These are phyloP conservation scores for Pyrus communis DNA, from an alignment of 306 rosid genomes.

Conservation along the genomic window DNA sequence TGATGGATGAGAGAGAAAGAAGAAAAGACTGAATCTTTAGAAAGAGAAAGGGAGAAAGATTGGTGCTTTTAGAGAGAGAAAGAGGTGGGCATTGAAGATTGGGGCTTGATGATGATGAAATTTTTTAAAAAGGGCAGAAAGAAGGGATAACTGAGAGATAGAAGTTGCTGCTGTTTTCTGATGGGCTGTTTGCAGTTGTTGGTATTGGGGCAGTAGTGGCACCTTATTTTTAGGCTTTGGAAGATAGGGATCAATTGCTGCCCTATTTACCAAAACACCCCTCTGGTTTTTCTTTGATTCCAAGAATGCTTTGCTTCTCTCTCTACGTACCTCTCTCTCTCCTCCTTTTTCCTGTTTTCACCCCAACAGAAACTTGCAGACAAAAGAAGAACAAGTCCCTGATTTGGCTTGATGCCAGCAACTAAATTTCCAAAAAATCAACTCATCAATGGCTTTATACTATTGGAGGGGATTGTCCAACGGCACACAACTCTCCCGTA, in stretches of 20 bases:
- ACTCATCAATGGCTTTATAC: background rate
- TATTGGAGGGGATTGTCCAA: background rate
- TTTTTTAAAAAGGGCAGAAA: background rate
- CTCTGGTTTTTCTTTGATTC: constrained; percentile 8
- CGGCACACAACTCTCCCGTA: background rate
- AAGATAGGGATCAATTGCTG: constrained; percentile 13
- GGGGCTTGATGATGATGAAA: constrained; percentile 7
- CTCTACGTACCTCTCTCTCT: background rate
- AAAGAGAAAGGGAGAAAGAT: constrained; percentile 13
- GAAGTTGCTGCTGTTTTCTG: constrained; percentile 33
- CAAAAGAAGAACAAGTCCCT: constrained; percentile 19
- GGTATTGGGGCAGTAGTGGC: constrained; percentile 5
- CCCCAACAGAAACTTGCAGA: constrained; percentile 24
- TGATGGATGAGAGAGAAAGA: constrained; percentile 44
- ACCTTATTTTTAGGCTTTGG: constrained; percentile 50
- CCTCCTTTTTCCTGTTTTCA: constrained; percentile 17
- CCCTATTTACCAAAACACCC: constrained; percentile 30
- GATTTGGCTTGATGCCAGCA: constrained; percentile 20
- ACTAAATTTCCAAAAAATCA: background rate
- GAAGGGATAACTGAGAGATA: constrained; percentile 8
- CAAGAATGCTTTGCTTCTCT: background rate
- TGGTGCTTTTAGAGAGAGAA: constrained; percentile 9
- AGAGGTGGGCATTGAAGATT: constrained; percentile 8
- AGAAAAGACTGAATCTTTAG: constrained; percentile 16
- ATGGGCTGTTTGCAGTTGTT: constrained; percentile 35